Conservation (phyloP, 805 yeast genomes). For the Myxozyma monticola region DNA sequence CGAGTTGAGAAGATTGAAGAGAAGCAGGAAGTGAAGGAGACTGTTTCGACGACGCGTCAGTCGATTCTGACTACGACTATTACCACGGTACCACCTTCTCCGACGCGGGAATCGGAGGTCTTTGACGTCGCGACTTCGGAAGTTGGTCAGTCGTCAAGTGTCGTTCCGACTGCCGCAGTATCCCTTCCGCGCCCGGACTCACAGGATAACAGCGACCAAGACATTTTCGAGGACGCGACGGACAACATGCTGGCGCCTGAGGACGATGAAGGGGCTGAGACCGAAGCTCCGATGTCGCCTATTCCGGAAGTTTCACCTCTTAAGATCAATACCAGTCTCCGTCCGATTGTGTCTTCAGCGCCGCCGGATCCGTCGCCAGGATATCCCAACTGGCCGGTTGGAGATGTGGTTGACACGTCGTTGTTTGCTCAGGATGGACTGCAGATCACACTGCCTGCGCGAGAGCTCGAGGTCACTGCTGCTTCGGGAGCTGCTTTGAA, state of each 20-base stretch:
- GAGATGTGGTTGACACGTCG: constrained; percentile 1
- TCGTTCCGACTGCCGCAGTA: too few relatives aligned
- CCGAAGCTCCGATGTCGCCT: not conserved
- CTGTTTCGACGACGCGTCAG: not conserved
- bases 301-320: constrained; percentile 8
- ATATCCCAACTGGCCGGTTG: constrained; percentile 4
- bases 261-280: not conserved
- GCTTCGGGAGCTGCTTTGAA: too few relatives aligned
- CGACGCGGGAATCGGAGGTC: constrained; percentile 1
- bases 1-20: too few relatives aligned
- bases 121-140: constrained; percentile 3
- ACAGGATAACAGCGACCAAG: not conserved
- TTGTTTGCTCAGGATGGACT: too few relatives aligned
- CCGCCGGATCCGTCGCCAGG: not conserved
- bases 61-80: constrained; percentile 4
- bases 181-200: too few relatives aligned
- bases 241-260: not conserved
- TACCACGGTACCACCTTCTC: constrained; percentile 14
- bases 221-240: not conserved
- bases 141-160: too few relatives aligned
- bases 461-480: too few relatives aligned
- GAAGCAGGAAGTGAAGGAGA: not conserved
- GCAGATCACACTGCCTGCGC: too few relatives aligned
- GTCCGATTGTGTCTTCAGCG: not conserved
- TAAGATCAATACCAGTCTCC: not conserved